Evolutionary conservation across 2,329 filamentous ascomycete genomes (phyloP), one percentile per base, ranked within the genome.

Genomic region (Pseudogymnoascus sp.): DNA sequence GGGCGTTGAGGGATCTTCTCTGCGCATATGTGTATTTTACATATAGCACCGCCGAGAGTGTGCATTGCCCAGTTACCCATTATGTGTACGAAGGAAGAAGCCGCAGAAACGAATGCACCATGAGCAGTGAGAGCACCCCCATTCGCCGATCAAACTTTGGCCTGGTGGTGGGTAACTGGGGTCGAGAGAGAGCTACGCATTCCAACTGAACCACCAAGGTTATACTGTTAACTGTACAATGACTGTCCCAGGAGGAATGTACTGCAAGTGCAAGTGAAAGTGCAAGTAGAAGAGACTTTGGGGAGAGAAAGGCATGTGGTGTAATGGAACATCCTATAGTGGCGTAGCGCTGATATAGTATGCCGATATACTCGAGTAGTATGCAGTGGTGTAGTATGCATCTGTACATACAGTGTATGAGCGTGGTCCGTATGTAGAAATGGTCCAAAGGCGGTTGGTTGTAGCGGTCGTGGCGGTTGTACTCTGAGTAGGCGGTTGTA

Each of bases 181-280:
- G 39, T 10, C 39, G 15, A 7, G 19, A 21, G 26, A 3, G 38
- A 41, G 39, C 39, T 45, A 45, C 39, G 39, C 39, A 21, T 45
- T 45, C 39, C 23, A 45, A 21, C 41, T 48, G 41, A 48, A 48
- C 41, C 41, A 48, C 23, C 41, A 48, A 28, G 41, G 41, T 48
- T 28, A 28, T 48, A 28, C 9, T 6, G 18, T n/a, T n/a, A n/a
- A n/a, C n/a, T n/a, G n/a, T n/a, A n/a, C n/a, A n/a, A n/a, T n/a
- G n/a, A 21, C 38, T 7, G 10, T 45, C 10, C 5, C 3, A n/a
- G n/a, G n/a, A n/a, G n/a, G n/a, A n/a, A n/a, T n/a, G n/a, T n/a
- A n/a, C n/a, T n/a, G n/a, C n/a, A n/a, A n/a, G n/a, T n/a, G n/a
- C n/a, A n/a, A n/a, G n/a, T n/a, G n/a, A 41, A 18, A 19, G 13